Conservation (phyloP, 345 rosid species). For the Sapria himalayana region DNA sequence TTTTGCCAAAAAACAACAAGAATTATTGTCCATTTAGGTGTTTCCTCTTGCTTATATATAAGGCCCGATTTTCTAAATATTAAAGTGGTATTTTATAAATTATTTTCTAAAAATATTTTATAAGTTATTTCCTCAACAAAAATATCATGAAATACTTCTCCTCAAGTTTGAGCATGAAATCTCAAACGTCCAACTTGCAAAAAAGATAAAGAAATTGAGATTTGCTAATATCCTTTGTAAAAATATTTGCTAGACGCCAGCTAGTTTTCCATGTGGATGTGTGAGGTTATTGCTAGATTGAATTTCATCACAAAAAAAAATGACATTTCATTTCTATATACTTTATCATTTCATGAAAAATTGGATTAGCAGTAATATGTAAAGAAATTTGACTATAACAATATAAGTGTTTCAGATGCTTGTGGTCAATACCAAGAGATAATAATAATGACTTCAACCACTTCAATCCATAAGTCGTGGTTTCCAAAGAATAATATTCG, state of each 20-base stretch:
- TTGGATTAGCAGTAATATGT: background rate
- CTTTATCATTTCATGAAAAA: background rate
- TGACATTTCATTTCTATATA: background rate
- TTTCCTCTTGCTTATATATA: no score
- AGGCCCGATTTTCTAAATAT: no score
- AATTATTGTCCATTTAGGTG: no score
- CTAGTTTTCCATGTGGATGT: background rate
- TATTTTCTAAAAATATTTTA: no score
- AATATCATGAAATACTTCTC: no score
- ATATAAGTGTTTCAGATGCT: background rate
- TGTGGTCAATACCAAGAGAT: background rate
- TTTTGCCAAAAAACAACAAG: no score
- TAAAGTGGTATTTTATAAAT: no score
- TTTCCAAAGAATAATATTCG: background rate
- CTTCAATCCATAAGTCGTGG: background rate
- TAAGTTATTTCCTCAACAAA: no score
- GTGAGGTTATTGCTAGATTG: background rate
- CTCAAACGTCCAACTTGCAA: no score
- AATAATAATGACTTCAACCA: background rate
- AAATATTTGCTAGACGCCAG: background rate
- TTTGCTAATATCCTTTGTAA: background rate
- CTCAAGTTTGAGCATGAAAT: no score
- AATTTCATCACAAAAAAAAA: background rate
- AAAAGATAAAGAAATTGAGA: no score
- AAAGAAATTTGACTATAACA: background rate